phyloP scores from a whole-genome alignment of 2,329 filamentous ascomycete genomes.

The Coniochaeta sp. region DNA sequence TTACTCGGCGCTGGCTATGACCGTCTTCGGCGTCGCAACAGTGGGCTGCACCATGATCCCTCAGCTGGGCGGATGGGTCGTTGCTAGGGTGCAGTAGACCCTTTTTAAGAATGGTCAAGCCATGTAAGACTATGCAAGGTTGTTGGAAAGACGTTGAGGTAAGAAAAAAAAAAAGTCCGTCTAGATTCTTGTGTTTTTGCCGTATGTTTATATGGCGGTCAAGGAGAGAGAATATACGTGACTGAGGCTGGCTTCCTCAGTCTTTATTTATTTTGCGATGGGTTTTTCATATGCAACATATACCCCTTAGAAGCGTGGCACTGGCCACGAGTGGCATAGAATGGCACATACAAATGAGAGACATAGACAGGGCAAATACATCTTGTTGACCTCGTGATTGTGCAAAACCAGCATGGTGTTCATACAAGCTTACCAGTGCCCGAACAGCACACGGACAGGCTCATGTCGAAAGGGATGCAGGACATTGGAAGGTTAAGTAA shows the following conservation, averaged over 20 bases:
- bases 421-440: too few species aligned
- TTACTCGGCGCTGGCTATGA: slow-evolving; percentile 51
- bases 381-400: too few species aligned
- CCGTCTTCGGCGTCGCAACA: slow-evolving; percentile 47
- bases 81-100: slow-evolving; percentile 7
- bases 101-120: not conserved
- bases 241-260: not conserved
- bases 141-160: not conserved
- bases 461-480: too few species aligned
- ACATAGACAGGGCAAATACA: not conserved
- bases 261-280: not conserved
- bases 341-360: not conserved
- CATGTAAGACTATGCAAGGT: not conserved
- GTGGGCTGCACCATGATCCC: slow-evolving; percentile 45
- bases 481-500: too few species aligned
- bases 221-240: not conserved
- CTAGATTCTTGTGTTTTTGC: not conserved
- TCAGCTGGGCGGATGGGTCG: slow-evolving; percentile 32
- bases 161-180: not conserved
- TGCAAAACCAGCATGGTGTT: too few species aligned
- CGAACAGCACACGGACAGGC: too few species aligned
- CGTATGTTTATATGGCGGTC: not conserved
- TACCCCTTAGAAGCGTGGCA: not conserved
- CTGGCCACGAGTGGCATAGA: not conserved
- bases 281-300: not conserved